Percentiles rank a stretch among this genome's conserved stretches.
Evolutionary conservation across 768 basidiomycete genomes (phyloP).

Genomic region (Coprinellus micaceus): DNA sequence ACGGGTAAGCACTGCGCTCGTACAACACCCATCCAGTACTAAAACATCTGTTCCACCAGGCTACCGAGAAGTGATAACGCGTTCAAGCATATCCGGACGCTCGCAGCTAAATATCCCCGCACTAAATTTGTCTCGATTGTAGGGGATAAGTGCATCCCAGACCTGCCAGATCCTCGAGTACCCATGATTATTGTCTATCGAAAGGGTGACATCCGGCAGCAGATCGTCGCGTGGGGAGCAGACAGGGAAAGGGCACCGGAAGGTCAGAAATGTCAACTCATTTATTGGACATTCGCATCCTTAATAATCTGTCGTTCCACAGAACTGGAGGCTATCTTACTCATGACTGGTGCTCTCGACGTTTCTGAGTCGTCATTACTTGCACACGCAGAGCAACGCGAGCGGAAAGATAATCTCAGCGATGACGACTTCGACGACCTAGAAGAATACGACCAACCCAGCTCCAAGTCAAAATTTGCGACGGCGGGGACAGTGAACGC

Average conservation of each 20-base stretch:
- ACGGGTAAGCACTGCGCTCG: conserved; percentile 58
- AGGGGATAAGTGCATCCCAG: conserved; percentile 92
- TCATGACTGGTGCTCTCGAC: conserved; percentile 64
- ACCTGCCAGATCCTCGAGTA: conserved; percentile 85
- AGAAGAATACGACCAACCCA: conserved; percentile 44
- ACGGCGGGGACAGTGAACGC: conserved; percentile 50
- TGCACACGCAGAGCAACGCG: conserved; percentile 23
- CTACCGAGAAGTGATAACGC: conserved; percentile 79
- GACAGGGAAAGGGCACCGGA: conserved; percentile 72
- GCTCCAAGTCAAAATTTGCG: conserved; percentile 55
- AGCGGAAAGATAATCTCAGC: conserved; percentile 34
- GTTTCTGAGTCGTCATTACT: conserved; percentile 44
- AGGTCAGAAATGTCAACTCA: conserved; percentile 47
- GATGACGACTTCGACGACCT: conserved; percentile 43
- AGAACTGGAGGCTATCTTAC: conserved; percentile 72
- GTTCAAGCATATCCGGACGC: conserved; percentile 58
- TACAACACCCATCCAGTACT: neutral
- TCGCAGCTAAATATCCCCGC: conserved; percentile 82
- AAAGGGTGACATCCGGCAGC: conserved; percentile 85
- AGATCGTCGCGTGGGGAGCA: conserved; percentile 81
- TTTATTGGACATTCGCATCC: conserved; percentile 3
- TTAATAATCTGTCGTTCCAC: neutral
- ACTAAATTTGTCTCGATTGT: conserved; percentile 97
- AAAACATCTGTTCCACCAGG: conserved; percentile 37
- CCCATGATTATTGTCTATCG: conserved; percentile 94